Evolutionary conservation across 805 yeast species (phyloP).

Genomic region (Candida ponderosae): DNA sequence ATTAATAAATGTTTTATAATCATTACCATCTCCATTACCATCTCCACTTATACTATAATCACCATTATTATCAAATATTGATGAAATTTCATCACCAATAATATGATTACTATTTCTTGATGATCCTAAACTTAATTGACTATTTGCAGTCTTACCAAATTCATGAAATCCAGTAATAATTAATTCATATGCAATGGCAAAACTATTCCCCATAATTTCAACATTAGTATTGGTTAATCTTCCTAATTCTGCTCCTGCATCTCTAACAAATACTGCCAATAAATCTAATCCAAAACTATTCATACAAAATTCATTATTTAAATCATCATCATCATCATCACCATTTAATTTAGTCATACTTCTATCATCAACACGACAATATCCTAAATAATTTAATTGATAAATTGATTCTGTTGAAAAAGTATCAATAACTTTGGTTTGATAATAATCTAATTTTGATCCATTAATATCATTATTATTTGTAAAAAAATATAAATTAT

Average conservation of each 20-base stretch:
- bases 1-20: conserved; percentile 7
- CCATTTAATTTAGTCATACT: conserved; percentile 7
- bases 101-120: no score
- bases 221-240: conserved; percentile 32
- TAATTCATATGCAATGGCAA: conserved; percentile 31
- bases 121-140: no score
- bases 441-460: conserved; percentile 16
- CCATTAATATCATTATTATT: conserved; percentile 8
- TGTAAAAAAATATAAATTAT: no score
- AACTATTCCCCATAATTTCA: conserved; percentile 29
- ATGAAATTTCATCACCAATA: no score
- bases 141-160: no score
- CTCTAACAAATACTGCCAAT: conserved; percentile 37
- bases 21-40: conserved; percentile 3
- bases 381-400: conserved; percentile 39
- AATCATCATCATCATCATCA: no score
- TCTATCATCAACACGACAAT: conserved; percentile 35
- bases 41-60: no score
- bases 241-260: conserved; percentile 40
- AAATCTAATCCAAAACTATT: conserved; percentile 38
- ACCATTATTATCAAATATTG: no score
- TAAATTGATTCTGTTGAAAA: conserved; percentile 34
- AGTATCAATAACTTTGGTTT: conserved; percentile 32
- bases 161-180: conserved; percentile 21
- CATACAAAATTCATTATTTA: conserved; percentile 22